Evolutionary conservation across 352 stramenopile genomes (phyloP).

Genomic region (Pythium utonaiense): DNA sequence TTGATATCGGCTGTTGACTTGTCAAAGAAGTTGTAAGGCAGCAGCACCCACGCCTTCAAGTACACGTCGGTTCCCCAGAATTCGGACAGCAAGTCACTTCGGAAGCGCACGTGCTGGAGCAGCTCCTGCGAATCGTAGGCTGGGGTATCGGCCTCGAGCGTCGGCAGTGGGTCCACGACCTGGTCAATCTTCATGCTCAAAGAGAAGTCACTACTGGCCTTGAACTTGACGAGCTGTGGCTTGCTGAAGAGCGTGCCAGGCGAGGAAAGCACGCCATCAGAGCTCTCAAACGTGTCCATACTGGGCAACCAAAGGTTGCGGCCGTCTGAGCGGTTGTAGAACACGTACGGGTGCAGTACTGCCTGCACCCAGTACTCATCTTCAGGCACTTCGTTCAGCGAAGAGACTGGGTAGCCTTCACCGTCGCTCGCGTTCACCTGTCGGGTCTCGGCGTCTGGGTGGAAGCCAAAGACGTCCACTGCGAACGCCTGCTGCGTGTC

Average conservation of each 20-base stretch:
- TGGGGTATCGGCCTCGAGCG: conserved; percentile 22
- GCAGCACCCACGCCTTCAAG: conserved; percentile 67
- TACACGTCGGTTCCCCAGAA: conserved; percentile 73
- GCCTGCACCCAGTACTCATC: conserved; percentile 66
- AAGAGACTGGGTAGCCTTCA: conserved; percentile 43
- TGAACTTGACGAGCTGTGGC: conserved; percentile 44
- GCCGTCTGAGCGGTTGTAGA: conserved; percentile 61
- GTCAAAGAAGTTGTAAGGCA: conserved; percentile 69
- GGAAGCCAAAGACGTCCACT: conserved; percentile 55
- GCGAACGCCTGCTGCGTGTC: conserved; percentile 61
- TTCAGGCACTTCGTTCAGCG: conserved; percentile 36
- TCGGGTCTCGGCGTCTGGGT: conserved; percentile 30
- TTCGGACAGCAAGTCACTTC: conserved; percentile 47
- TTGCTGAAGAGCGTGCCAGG: conserved; percentile 59
- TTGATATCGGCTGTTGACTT: conserved; percentile 39
- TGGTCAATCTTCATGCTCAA: conserved; percentile 47
- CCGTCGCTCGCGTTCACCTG: conserved; percentile 42
- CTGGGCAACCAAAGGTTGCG: conserved; percentile 40
- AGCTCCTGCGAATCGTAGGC: conserved; percentile 39
- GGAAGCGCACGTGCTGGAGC: conserved; percentile 67
- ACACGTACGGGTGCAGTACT: conserved; percentile 56
- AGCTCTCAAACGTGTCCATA: conserved; percentile 56
- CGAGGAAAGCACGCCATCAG: conserved; percentile 46
- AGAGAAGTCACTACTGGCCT: conserved; percentile 26
- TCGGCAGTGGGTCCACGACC: conserved; percentile 32